phyloP scores from a whole-genome alignment of 2,329 filamentous ascomycete genomes.

The Ampelomyces quisqualis region DNA sequence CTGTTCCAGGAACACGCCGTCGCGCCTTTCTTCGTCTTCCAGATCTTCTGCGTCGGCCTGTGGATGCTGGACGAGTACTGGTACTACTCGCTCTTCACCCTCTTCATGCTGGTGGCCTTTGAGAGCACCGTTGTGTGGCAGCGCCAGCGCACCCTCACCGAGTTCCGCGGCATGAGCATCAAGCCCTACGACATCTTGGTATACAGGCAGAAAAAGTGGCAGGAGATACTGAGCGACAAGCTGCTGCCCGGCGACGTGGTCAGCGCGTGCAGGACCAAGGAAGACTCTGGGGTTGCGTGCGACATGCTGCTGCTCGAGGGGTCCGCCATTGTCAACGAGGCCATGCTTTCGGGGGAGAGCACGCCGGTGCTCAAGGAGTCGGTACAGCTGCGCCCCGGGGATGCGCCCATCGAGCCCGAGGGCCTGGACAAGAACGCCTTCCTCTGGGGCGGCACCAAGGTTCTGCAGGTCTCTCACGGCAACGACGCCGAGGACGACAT shows the following conservation, averaged over 20 bases:
- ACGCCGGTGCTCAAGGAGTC: slow-evolving; percentile 97
- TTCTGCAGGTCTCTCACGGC: slow-evolving; percentile 90
- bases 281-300: slow-evolving; percentile 94
- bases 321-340: slow-evolving; percentile 96
- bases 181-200: slow-evolving; percentile 96
- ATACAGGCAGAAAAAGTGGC: slow-evolving; percentile 84
- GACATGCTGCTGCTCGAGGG: slow-evolving; percentile 96
- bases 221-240: slow-evolving; percentile 83
- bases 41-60: slow-evolving; percentile 95
- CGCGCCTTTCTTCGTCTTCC: slow-evolving; percentile 98
- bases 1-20: slow-evolving; percentile 98
- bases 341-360: slow-evolving; percentile 98
- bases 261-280: slow-evolving; percentile 89
- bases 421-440: slow-evolving; percentile 96
- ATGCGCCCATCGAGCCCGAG: slow-evolving; percentile 80
- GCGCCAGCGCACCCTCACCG: slow-evolving; percentile 88
- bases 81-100: slow-evolving; percentile 99
- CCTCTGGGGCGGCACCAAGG: slow-evolving; percentile 95
- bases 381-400: slow-evolving; percentile 79
- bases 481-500: slow-evolving; percentile 68
- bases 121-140: slow-evolving; percentile 99
- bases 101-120: slow-evolving; percentile 97
- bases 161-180: slow-evolving; percentile 99
- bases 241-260: slow-evolving; percentile 91
- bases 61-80: slow-evolving; percentile 99